These are phyloP conservation scores for Myrica gale DNA, from an alignment of 306 rosid species.

Conservation along the genomic window DNA sequence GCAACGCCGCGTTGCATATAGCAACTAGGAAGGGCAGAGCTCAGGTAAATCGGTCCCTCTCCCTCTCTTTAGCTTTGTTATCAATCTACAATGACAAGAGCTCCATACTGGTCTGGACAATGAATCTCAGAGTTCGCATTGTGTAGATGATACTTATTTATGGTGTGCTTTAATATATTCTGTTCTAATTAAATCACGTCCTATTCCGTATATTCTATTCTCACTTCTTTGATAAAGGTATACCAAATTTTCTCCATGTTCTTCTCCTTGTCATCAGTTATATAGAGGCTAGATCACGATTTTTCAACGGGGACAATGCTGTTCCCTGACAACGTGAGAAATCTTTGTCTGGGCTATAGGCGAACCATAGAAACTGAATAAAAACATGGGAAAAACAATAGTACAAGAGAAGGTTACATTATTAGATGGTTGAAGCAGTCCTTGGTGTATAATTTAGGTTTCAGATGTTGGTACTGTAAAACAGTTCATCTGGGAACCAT, in stretches of 20 bases:
- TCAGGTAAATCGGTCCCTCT: conserved; percentile 48
- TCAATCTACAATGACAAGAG: neutral
- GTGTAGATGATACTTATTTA: neutral
- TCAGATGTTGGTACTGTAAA: too few species aligned
- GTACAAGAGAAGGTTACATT: too few species aligned
- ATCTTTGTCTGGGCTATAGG: too few species aligned
- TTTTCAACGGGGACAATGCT: too few species aligned
- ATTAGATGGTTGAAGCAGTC: too few species aligned
- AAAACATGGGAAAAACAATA: too few species aligned
- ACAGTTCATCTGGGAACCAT: too few species aligned
- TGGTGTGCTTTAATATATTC: neutral
- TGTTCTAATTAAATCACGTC: neutral
- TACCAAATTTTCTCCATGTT: neutral
- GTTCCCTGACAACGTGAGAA: too few species aligned
- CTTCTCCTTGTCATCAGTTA: neutral
- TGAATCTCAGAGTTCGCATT: conserved; percentile 2
- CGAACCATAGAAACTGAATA: too few species aligned
- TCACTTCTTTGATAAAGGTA: neutral
- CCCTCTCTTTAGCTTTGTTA: neutral
- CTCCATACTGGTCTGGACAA: neutral
- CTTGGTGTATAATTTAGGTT: too few species aligned
- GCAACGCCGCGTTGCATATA: conserved; percentile 81
- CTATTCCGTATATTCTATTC: neutral
- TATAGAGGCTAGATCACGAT: neutral
- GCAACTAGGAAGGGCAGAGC: conserved; percentile 79